Evolutionary conservation across 768 basidiomycete genomes (phyloP).

Genomic region (Sporobolomyces pararoseus): DNA sequence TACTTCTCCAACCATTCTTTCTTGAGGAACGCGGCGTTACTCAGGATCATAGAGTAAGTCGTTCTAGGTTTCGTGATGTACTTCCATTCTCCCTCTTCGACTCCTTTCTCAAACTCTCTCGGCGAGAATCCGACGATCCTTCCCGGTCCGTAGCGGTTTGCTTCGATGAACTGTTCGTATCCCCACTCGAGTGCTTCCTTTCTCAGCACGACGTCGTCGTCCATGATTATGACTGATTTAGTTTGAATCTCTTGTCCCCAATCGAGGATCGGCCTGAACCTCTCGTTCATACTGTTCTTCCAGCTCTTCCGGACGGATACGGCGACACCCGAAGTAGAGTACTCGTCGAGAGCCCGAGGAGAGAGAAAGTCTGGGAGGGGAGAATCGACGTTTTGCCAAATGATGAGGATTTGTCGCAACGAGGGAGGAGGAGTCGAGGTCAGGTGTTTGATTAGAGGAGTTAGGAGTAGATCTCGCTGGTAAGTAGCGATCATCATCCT

Average conservation of each 20-base stretch:
- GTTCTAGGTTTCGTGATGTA: slow-evolving; percentile 26
- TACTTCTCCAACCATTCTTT: slow-evolving; percentile 37
- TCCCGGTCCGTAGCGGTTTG: slow-evolving; percentile 14
- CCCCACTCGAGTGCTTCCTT: slow-evolving; percentile 39
- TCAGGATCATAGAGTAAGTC: slow-evolving; percentile 40
- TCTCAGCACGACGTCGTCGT: slow-evolving; percentile 41
- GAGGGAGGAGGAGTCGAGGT: slow-evolving; percentile 36
- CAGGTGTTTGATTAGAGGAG: slow-evolving; percentile 29
- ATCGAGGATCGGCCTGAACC: slow-evolving; percentile 29
- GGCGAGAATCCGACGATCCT: slow-evolving; percentile 39
- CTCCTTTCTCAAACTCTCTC: slow-evolving; percentile 28
- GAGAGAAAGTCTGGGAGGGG: slow-evolving; percentile 33
- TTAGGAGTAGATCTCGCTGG: slow-evolving; percentile 35
- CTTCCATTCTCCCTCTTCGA: slow-evolving; percentile 1
- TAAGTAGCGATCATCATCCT: slow-evolving; percentile 41
- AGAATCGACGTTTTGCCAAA: slow-evolving; percentile 41
- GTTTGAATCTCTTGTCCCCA: slow-evolving; percentile 35
- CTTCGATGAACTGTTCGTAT: slow-evolving; percentile 30
- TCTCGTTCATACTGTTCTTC: slow-evolving; percentile 43
- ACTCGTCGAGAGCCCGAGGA: slow-evolving; percentile 14
- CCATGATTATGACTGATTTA: slow-evolving; percentile 38
- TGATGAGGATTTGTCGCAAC: slow-evolving; percentile 34
- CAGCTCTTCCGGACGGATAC: slow-evolving; percentile 32
- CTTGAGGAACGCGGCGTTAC: slow-evolving; percentile 40
- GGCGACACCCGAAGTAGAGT: slow-evolving; percentile 19